phyloP scores from a whole-genome alignment of 2,329 filamentous ascomycete species.

The Aspergillus viridinutans region DNA sequence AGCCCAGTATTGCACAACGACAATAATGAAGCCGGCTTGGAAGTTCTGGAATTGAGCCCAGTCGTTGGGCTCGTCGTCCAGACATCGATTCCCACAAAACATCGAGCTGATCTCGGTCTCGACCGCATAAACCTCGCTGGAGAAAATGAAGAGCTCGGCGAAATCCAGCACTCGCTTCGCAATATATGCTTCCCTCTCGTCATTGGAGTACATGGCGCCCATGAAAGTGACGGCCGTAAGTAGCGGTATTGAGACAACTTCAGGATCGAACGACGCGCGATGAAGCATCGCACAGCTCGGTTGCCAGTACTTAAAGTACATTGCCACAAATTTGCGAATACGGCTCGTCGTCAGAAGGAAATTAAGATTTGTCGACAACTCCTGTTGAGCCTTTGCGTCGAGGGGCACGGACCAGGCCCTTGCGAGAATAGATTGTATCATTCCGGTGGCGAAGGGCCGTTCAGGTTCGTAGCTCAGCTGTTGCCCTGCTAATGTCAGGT shows the following conservation, averaged over 20 bases:
- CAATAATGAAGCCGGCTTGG: conserved; percentile 42
- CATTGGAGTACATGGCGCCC: conserved; percentile 44
- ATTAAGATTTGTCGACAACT: conserved; percentile 36
- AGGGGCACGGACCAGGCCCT: conserved; percentile 37
- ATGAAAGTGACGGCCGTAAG: conserved; percentile 40
- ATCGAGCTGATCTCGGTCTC: conserved; percentile 37
- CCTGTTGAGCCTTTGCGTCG: conserved; percentile 35
- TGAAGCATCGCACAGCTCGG: conserved; percentile 44
- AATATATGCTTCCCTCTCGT: conserved; percentile 33
- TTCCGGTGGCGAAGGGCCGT: conserved; percentile 33
- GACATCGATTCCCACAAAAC: conserved; percentile 22
- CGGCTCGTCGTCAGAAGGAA: conserved; percentile 39
- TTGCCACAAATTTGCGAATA: conserved; percentile 38
- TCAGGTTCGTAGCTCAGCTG: conserved; percentile 32
- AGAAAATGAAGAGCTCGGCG: conserved; percentile 43
- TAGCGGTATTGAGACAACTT: conserved; percentile 34
- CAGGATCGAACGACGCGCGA: conserved; percentile 38
- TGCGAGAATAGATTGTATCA: conserved; percentile 39
- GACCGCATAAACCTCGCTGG: conserved; percentile 38
- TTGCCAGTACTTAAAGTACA: conserved; percentile 47
- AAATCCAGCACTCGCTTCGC: conserved; percentile 42
- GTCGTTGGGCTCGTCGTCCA: conserved; percentile 21
- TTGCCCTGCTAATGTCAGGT: conserved; percentile 15
- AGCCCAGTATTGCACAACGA: conserved; percentile 43
- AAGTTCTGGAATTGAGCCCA: conserved; percentile 40